A percentile compares a stretch with the other conserved stretches of the same genome.
Conservation (phyloP, 352 stramenopile genomes). For the Paralagenidium karlingii region DNA sequence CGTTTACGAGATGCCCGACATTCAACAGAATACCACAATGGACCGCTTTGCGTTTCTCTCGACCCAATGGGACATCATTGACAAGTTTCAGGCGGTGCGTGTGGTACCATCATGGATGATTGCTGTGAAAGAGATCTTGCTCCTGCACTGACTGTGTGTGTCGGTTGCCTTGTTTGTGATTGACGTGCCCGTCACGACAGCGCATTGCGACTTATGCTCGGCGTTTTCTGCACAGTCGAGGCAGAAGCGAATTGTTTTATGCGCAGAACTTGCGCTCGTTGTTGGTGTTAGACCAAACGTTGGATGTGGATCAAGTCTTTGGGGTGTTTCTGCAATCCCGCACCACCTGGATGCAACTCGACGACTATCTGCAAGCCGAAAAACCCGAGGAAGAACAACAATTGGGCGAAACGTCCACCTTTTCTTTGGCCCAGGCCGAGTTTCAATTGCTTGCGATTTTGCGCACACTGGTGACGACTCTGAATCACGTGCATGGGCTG, state of each 20-base stretch:
- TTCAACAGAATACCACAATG: conserved; percentile 3
- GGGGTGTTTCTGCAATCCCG: conserved; percentile 31
- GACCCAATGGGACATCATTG: conserved; percentile 47
- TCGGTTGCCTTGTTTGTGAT: not conserved
- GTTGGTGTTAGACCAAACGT: conserved; percentile 15
- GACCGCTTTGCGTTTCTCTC: conserved; percentile 44
- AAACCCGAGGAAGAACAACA: too few species aligned
- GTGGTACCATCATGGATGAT: too few species aligned
- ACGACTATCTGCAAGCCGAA: too few species aligned
- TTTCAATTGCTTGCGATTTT: conserved; percentile 36
- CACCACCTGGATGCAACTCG: conserved; percentile 27
- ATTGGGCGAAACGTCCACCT: too few species aligned
- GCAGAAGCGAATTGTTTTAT: conserved; percentile 44
- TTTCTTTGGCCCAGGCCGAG: conserved; percentile 9
- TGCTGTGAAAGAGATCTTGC: too few species aligned
- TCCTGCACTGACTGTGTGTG: too few species aligned
- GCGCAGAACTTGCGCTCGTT: conserved; percentile 45
- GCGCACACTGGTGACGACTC: conserved; percentile 36
- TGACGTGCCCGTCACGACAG: conserved; percentile 7
- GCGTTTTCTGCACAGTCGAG: conserved; percentile 34
- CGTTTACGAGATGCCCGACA: conserved; percentile 11
- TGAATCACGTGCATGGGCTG: conserved; percentile 39
- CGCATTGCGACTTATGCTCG: conserved; percentile 30
- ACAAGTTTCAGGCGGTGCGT: conserved; percentile 43
- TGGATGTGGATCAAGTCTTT: conserved; percentile 20